A percentile compares a stretch with the other conserved stretches of the same genome.
These are phyloP conservation scores for Thermoascus crustaceus DNA, from an alignment of 2,329 filamentous ascomycete species.

Conservation along the genomic window DNA sequence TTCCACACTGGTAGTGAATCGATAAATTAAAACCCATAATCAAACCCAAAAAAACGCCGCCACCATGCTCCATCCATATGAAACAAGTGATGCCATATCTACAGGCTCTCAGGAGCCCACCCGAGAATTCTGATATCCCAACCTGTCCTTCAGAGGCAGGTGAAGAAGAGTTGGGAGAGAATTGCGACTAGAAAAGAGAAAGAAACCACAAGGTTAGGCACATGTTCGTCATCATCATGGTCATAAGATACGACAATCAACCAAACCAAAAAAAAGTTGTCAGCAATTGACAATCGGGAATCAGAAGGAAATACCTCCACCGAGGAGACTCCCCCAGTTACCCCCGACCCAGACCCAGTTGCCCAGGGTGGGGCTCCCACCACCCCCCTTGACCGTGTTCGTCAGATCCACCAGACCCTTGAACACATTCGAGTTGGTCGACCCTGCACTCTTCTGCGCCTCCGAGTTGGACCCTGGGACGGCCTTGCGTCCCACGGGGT, in stretches of 20 bases:
- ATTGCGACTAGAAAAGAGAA: too few relatives aligned
- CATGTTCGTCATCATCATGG: not conserved
- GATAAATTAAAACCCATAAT: too few relatives aligned
- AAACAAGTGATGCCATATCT: too few relatives aligned
- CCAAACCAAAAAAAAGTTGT: constrained; percentile 3
- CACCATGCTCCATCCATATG: constrained; percentile 6
- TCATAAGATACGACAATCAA: not conserved
- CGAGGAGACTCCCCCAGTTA: constrained; percentile 32
- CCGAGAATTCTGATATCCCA: too few relatives aligned
- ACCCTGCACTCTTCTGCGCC: constrained; percentile 15
- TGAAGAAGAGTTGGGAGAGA: too few relatives aligned
- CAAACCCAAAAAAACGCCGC: constrained; percentile 5
- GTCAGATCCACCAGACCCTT: constrained; percentile 31
- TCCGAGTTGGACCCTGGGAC: constrained; percentile 20
- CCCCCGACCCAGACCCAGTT: constrained; percentile 40
- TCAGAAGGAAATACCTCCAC: constrained; percentile 32
- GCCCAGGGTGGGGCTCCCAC: constrained; percentile 30
- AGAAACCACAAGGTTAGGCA: too few relatives aligned
- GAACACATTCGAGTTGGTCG: constrained; percentile 28
- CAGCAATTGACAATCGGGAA: not conserved
- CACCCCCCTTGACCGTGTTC: constrained; percentile 29
- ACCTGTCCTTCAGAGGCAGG: too few relatives aligned
- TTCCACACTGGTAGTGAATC: too few relatives aligned
- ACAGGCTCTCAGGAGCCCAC: too few relatives aligned
- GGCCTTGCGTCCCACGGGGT: constrained; percentile 36